Percentiles rank a stretch among this genome's conserved stretches.
Conservation (phyloP, 1,139 yeast genomes). For the Kazachstania sp. region DNA sequence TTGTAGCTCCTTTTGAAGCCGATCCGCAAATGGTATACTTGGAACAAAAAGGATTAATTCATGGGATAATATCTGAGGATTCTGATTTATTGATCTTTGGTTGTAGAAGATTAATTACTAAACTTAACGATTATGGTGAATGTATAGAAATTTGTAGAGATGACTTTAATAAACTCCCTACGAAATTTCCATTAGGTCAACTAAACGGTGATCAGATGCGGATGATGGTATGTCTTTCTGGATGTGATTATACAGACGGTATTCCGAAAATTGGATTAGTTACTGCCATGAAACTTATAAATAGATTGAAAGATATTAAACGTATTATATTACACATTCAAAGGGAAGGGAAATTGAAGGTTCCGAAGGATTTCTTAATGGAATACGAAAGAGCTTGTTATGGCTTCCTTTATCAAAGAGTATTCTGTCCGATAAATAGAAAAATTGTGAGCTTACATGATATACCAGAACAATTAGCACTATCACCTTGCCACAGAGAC, state of each 20-base stretch:
- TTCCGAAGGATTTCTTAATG: constrained; percentile 51
- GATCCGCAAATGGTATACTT: constrained; percentile 94
- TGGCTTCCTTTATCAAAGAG: constrained; percentile 83
- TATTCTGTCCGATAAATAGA: constrained; percentile 55
- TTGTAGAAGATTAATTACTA: constrained; percentile 65
- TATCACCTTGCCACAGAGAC: constrained; percentile 16
- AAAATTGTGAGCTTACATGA: constrained; percentile 50
- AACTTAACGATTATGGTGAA: constrained; percentile 67
- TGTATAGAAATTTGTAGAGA: constrained; percentile 60
- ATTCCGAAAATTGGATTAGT: constrained; percentile 72
- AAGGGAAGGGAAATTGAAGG: constrained; percentile 49
- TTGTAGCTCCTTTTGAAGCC: constrained; percentile 98
- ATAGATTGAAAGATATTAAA: constrained; percentile 44
- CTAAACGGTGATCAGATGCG: constrained; percentile 54
- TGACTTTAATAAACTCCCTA: constrained; percentile 38
- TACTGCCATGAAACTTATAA: constrained; percentile 61
- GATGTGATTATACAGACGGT: constrained; percentile 94
- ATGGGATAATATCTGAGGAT: constrained; percentile 89
- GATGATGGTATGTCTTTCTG: constrained; percentile 77
- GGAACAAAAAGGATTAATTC: constrained; percentile 65
- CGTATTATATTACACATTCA: constrained; percentile 49
- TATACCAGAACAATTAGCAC: constrained; percentile 36
- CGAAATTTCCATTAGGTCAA: constrained; percentile 40
- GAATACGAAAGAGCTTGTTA: constrained; percentile 61
- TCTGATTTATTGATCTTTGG: constrained; percentile 91